Base-by-base conservation (phyloP, 2,329 filamentous ascomycete species). In the Ophiostoma sp. region DNA sequence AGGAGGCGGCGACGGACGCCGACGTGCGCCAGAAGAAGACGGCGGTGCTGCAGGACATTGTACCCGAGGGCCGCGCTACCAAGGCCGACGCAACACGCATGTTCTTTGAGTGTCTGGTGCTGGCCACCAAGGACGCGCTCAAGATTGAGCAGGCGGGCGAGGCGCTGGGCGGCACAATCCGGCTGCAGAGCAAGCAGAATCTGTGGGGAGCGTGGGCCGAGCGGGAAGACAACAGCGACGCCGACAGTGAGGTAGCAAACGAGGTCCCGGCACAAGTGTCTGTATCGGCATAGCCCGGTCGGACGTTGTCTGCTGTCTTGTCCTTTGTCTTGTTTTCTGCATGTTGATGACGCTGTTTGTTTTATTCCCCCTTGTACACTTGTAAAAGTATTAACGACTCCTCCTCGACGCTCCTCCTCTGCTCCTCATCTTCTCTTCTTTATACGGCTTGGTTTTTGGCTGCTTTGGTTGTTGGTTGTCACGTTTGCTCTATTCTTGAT, bases 171-270 rank as follows among this genome's bases (percentile, higher is more conserved):
- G 91, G 89, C 2, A 86, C 90, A 17, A 92, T 99, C 76, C 86
- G 90, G 71, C 91, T 99, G 71, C 86, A 93, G 74, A 93, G 91
- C 71, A 99, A 99, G 86, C 87, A 92, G 75, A 94, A 92, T n/a
- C 88, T 99, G 2, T 99, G 95, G 94, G 95, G 94, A 68, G 89
- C 90, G 52, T 99, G 95, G 95, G 95, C 95, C 0, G 95, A 98
- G 83, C 83, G 66, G 15, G 66, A 67, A 54, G 66, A 67, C 66
- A 67, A 35, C 66, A 52, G 27, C 41, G 66, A 67, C 27, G 17
- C 27, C 39, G n/a, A 15, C 39, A 31, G n/a, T 10, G 39, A 67
- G 15, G 41, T 4, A 20, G 41, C 39, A 33, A 23, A 41, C 39
- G 33, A n/a, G n/a, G 67, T 44, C 48, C 39, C 68, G n/a, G 57